Evolutionary conservation across 192 early-diverging fungal species (phyloP).

Genomic region (Coemansia pectinata): DNA sequence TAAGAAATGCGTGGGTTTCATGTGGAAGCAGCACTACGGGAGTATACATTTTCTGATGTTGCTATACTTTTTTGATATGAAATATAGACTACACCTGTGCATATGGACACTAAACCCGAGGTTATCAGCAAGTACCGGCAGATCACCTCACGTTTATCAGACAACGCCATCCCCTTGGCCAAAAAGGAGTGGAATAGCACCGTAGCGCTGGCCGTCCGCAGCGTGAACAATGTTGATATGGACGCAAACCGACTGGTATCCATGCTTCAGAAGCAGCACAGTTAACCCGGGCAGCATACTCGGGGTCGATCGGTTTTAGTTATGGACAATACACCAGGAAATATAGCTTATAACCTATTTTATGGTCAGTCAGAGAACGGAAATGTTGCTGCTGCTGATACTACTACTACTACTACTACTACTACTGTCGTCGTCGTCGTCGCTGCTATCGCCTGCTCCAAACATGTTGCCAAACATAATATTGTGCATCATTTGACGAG

Average conservation of each 20-base stretch:
- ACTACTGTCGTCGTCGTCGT: conserved; percentile 6
- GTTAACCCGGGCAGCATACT: background rate
- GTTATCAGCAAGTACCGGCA: conserved; percentile 25
- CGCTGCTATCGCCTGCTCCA: conserved; percentile 1
- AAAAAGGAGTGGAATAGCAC: conserved; percentile 45
- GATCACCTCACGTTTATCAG: conserved; percentile 28
- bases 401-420: conserved; percentile 1
- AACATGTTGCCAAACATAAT: conserved; percentile 17
- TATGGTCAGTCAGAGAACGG: background rate
- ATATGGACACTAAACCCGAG: conserved; percentile 24
- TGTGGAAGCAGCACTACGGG: background rate
- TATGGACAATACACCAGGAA: background rate
- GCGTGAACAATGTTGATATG: conserved; percentile 19
- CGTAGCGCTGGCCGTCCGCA: conserved; percentile 9
- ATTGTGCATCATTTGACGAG: conserved; percentile 25
- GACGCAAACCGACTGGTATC: conserved; percentile 18
- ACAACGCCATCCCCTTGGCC: conserved; percentile 40
- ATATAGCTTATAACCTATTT: background rate
- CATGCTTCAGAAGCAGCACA: background rate
- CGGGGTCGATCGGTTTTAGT: background rate
- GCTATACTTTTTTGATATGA: background rate
- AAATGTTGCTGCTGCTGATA: background rate
- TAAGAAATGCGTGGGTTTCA: conserved; percentile 1
- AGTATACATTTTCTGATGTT: background rate
- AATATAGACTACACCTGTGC: conserved; percentile 17